Evolutionary conservation across 2,329 filamentous ascomycete species (phyloP).

Genomic region (Fusarium udum): DNA sequence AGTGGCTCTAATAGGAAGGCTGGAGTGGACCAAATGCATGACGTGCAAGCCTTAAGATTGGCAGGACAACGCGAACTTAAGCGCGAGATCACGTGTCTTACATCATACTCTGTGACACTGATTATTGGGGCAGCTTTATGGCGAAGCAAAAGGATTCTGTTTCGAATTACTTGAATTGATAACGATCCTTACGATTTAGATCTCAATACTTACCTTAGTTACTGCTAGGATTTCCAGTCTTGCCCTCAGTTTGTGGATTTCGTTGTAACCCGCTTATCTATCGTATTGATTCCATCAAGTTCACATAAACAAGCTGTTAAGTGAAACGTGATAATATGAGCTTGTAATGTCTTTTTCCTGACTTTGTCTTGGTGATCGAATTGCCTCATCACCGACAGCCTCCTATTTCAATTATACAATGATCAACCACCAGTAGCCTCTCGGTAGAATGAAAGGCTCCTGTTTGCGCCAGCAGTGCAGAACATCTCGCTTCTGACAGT

Average conservation of each 20-base stretch:
- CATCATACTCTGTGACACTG: neutral
- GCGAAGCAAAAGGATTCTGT: neutral
- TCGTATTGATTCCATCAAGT: neutral
- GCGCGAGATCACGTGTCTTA: conserved; percentile 60
- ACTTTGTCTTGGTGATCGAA: neutral
- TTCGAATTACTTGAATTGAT: neutral
- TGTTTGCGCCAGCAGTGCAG: conserved; percentile 79
- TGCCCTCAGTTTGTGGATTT: neutral
- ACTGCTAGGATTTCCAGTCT: neutral
- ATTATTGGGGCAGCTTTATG: neutral
- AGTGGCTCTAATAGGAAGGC: conserved; percentile 1
- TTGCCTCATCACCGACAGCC: neutral
- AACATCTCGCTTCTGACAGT: conserved; percentile 75
- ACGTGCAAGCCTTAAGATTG: conserved; percentile 49
- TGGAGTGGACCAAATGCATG: conserved; percentile 17
- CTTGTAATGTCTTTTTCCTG: neutral
- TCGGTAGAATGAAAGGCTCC: conserved; percentile 82
- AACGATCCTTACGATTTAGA: neutral
- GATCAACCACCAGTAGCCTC: conserved; percentile 67
- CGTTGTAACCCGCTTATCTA: neutral
- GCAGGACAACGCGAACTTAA: conserved; percentile 64
- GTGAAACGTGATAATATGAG: neutral
- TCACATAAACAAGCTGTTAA: neutral
- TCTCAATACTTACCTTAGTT: neutral
- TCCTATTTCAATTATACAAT: neutral